Conservation (phyloP, 176 grass and related monocot species). For the Dactylis glomerata region DNA sequence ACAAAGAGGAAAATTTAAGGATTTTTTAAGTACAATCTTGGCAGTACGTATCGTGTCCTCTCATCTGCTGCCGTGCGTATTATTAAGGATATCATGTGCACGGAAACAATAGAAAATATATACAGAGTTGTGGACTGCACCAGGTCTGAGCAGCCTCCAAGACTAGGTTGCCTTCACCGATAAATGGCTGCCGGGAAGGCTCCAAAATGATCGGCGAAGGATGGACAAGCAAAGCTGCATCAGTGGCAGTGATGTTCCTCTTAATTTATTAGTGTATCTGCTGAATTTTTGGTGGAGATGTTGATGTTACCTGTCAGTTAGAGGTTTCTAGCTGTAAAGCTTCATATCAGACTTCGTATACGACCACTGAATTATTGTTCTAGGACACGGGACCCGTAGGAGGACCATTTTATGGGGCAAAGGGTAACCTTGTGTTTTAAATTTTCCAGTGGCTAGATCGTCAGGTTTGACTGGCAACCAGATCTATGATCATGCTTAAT, state of each 20-base stretch:
- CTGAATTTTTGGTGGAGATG: neutral
- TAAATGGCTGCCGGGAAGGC: slow-evolving; percentile 28
- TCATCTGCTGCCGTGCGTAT: slow-evolving; percentile 15
- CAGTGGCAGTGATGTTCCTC: neutral
- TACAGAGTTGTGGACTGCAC: slow-evolving; percentile 13
- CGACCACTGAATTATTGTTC: neutral
- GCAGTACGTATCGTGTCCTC: slow-evolving; percentile 25
- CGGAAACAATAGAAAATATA: neutral
- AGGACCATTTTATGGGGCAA: neutral
- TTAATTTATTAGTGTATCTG: neutral
- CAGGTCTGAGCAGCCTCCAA: slow-evolving; percentile 22
- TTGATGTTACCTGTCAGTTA: neutral
- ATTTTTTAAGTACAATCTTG: neutral
- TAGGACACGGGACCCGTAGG: neutral
- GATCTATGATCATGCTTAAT: neutral
- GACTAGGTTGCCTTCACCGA: slow-evolving; percentile 24
- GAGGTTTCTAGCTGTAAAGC: neutral
- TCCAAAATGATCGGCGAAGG: slow-evolving; percentile 10
- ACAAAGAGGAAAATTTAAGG: neutral
- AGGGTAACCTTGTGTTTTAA: neutral
- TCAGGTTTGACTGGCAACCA: neutral
- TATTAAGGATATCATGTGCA: slow-evolving; percentile 19
- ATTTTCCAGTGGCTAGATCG: neutral
- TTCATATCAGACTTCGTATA: neutral
- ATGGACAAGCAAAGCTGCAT: slow-evolving; percentile 4